phyloP scores from a whole-genome alignment of 805 yeast species.

The Zygoascus flipseniorum region DNA sequence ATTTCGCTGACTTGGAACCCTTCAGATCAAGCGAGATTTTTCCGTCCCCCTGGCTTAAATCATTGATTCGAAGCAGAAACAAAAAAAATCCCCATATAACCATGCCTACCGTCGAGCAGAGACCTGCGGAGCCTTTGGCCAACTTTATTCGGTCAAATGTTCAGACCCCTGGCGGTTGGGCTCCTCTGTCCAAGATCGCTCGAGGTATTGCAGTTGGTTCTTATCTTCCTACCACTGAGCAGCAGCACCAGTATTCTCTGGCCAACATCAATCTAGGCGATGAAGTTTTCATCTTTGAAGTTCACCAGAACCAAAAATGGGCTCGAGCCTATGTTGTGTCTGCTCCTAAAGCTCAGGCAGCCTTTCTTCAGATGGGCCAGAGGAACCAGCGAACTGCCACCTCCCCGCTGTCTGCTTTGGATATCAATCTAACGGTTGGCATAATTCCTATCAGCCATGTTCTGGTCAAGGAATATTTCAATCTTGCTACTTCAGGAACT shows the following conservation, averaged over 20 bases:
- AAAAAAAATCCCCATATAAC: too few species aligned
- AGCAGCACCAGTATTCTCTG: constrained; percentile 33
- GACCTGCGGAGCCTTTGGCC: background rate
- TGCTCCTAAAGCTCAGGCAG: constrained; percentile 37
- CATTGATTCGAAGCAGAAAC: too few species aligned
- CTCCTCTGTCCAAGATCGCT: constrained; percentile 35
- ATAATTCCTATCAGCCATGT: constrained; percentile 22
- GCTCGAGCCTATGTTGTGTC: constrained; percentile 68
- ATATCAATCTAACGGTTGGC: constrained; percentile 16
- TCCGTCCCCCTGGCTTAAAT: too few species aligned
- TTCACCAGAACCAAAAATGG: constrained; percentile 50
- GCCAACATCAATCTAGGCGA: constrained; percentile 45
- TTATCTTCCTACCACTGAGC: constrained; percentile 23
- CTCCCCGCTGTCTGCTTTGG: constrained; percentile 19
- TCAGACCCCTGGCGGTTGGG: constrained; percentile 30
- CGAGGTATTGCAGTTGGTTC: constrained; percentile 27
- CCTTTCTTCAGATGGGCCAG: constrained; percentile 23
- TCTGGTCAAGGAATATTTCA: constrained; percentile 18
- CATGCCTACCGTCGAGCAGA: background rate
- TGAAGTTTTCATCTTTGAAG: constrained; percentile 66
- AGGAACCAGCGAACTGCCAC: constrained; percentile 26
- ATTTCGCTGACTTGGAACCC: too few species aligned
- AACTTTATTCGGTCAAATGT: background rate
- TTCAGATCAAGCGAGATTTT: too few species aligned
- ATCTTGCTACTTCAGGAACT: constrained; percentile 1